Evolutionary conservation across 192 early-diverging fungal genomes (phyloP).

Genomic region (Entomortierella lignicola): DNA sequence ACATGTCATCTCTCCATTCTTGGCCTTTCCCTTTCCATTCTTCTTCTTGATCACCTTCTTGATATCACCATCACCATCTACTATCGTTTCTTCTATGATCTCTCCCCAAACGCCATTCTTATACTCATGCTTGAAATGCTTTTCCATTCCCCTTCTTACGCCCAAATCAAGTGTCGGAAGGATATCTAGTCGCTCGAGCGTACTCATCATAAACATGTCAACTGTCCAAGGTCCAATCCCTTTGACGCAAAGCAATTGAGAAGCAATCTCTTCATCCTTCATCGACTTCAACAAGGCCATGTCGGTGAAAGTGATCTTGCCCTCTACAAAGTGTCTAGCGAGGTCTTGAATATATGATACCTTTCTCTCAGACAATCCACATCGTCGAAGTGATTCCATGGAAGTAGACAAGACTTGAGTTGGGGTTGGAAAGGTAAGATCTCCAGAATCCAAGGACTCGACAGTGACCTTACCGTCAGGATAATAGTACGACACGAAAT

Average conservation of each 20-base stretch:
- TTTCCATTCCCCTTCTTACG: slow-evolving; percentile 41
- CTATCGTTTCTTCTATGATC: not conserved
- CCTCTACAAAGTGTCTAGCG: slow-evolving; percentile 37
- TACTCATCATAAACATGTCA: slow-evolving; percentile 53
- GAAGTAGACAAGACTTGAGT: slow-evolving; percentile 26
- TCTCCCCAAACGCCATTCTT: slow-evolving; percentile 45
- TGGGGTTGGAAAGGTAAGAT: slow-evolving; percentile 29
- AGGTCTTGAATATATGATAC: slow-evolving; percentile 51
- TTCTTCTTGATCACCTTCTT: slow-evolving; percentile 17
- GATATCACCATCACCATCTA: not conserved
- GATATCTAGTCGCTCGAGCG: slow-evolving; percentile 40
- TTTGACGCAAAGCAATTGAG: slow-evolving; percentile 38
- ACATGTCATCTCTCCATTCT: slow-evolving; percentile 37
- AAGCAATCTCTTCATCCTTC: slow-evolving; percentile 33
- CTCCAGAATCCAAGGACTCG: slow-evolving; percentile 31
- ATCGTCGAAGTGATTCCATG: slow-evolving; percentile 17
- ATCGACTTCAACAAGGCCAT: slow-evolving; percentile 24
- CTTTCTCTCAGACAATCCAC: slow-evolving; percentile 44
- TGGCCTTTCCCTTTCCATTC: slow-evolving; percentile 44
- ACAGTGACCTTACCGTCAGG: slow-evolving; percentile 26
- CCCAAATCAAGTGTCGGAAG: slow-evolving; percentile 43
- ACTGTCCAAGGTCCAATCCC: slow-evolving; percentile 51
- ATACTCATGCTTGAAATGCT: slow-evolving; percentile 29
- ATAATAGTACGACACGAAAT: slow-evolving; percentile 35
- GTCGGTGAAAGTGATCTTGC: slow-evolving; percentile 46